Conservation (phyloP, 192 early-diverging fungal genomes). For the Oehlia diaphana region DNA sequence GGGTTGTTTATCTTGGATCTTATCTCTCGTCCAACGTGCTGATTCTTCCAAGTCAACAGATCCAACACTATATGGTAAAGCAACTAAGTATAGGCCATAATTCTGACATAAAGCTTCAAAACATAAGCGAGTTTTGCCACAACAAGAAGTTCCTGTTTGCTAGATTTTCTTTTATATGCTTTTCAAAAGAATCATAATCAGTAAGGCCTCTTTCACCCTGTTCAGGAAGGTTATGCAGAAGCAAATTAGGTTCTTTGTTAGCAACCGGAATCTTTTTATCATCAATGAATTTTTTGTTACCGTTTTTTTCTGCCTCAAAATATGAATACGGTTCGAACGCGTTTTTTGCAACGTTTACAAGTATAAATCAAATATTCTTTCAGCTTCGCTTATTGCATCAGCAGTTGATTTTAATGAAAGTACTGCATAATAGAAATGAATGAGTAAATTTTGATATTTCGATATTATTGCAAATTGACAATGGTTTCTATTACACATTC, state of each 20-base stretch:
- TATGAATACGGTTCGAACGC: no score
- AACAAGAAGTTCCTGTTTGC: neutral
- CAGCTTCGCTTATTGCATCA: no score
- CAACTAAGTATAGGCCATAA: slow-evolving; percentile 1
- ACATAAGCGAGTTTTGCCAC: neutral
- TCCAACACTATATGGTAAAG: neutral
- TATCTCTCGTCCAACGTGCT: neutral
- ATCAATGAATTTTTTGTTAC: neutral
- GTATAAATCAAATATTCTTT: no score
- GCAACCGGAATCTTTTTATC: neutral
- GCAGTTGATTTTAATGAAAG: no score
- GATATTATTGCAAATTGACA: no score
- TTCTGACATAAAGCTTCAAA: neutral
- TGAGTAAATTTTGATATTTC: no score
- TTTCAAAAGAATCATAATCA: neutral
- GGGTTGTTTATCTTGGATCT: neutral
- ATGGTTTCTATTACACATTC: no score
- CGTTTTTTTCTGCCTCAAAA: no score
- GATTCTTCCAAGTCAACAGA: neutral
- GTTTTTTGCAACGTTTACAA: no score
- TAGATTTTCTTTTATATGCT: neutral
- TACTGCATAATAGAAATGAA: no score
- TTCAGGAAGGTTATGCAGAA: neutral
- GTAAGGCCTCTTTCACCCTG: neutral
- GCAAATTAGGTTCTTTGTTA: neutral